Conservation (phyloP, 1,284 basidiomycete species). For the Cerrena zonata region DNA sequence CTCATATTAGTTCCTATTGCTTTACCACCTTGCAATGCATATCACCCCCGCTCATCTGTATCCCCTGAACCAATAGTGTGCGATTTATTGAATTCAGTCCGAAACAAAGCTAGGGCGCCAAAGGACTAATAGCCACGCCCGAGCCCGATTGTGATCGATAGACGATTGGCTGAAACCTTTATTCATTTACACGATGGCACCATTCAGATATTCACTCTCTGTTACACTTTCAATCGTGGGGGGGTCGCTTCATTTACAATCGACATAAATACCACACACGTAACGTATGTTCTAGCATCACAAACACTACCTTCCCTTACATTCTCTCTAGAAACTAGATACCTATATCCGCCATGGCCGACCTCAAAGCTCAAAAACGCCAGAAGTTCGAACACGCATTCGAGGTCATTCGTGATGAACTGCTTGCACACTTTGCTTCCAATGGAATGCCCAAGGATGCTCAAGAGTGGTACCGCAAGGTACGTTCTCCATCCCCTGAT, state of each 20-base stretch:
- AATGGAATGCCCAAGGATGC: constrained; percentile 81
- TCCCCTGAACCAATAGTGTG: too few relatives aligned
- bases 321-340: too few relatives aligned
- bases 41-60: neutral
- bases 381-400: constrained; percentile 50
- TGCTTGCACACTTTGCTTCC: constrained; percentile 57
- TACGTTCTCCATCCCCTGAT: constrained; percentile 30
- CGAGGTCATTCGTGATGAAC: constrained; percentile 48
- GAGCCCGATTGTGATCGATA: neutral
- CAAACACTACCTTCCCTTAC: too few relatives aligned
- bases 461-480: constrained; percentile 74
- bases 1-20: neutral
- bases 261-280: too few relatives aligned
- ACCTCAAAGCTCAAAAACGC: constrained; percentile 39
- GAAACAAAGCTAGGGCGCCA: too few relatives aligned
- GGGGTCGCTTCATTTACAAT: neutral
- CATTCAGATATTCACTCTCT: neutral
- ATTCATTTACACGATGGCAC: neutral
- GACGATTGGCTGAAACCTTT: neutral
- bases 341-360: too few relatives aligned
- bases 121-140: neutral
- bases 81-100: too few relatives aligned
- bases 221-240: neutral
- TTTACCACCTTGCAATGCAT: neutral
- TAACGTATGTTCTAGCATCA: too few relatives aligned